Evolutionary conservation across 1,284 basidiomycete genomes (phyloP).

Genomic region (Puccinia polysora): DNA sequence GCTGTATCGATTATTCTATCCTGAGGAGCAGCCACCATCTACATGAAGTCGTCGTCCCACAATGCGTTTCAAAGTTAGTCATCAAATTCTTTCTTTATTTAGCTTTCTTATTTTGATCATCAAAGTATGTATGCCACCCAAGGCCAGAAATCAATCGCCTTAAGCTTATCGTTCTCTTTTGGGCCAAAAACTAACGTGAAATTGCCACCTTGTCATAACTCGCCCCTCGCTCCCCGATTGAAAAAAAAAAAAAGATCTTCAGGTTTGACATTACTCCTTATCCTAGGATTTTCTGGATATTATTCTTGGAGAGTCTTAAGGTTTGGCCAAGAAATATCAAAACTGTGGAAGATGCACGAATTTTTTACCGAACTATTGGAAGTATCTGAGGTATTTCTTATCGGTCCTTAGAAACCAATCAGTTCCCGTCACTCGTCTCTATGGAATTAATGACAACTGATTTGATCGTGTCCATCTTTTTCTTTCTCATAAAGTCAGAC

Average conservation of each 20-base stretch:
- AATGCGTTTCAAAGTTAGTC: slow-evolving; percentile 39
- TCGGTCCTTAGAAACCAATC: slow-evolving; percentile 56
- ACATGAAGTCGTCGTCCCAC: slow-evolving; percentile 48
- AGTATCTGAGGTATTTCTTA: slow-evolving; percentile 59
- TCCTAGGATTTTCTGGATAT: slow-evolving; percentile 71
- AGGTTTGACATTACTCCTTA: slow-evolving; percentile 70
- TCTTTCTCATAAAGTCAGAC: slow-evolving; percentile 63
- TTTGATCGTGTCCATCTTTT: slow-evolving; percentile 59
- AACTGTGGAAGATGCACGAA: slow-evolving; percentile 83
- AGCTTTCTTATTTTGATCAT: not conserved
- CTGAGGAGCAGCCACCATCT: slow-evolving; percentile 53
- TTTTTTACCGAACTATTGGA: slow-evolving; percentile 66
- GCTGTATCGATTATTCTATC: slow-evolving; percentile 88
- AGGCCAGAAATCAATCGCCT: not conserved
- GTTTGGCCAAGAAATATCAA: slow-evolving; percentile 60
- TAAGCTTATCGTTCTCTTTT: not conserved
- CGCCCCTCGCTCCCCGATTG: too few species aligned
- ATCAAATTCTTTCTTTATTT: not conserved
- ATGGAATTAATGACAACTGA: not conserved
- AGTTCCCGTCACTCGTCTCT: not conserved
- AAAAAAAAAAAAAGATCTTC: slow-evolving; percentile 61
- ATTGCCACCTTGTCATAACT: too few species aligned
- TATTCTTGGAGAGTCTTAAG: slow-evolving; percentile 62
- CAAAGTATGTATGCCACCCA: too few species aligned
- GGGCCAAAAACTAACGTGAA: too few species aligned